phyloP scores from a whole-genome alignment of 139 green algal genomes.

The Chlorella sp. region DNA sequence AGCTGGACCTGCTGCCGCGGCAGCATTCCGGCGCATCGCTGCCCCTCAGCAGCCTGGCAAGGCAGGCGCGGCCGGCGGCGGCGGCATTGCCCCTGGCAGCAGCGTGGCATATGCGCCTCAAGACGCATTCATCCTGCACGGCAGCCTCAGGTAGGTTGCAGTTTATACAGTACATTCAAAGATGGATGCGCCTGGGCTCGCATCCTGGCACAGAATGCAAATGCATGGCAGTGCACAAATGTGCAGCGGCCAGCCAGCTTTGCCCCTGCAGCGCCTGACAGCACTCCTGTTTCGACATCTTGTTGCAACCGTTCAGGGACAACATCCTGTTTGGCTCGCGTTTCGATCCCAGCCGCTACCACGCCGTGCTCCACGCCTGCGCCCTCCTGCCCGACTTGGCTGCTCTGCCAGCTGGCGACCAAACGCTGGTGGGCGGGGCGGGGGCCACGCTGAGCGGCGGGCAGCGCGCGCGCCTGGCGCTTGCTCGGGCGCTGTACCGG shows the following conservation, averaged over 20 bases:
- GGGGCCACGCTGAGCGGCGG: constrained; percentile 65
- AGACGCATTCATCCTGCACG: constrained; percentile 70
- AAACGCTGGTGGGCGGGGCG: constrained; percentile 63
- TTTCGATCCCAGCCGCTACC: constrained; percentile 56
- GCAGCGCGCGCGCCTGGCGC: constrained; percentile 62
- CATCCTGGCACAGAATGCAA: no score
- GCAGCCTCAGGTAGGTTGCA: constrained; percentile 61
- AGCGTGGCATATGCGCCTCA: constrained; percentile 69
- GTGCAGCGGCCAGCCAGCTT: no score
- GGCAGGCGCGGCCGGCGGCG: background rate
- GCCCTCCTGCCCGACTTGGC: constrained; percentile 69
- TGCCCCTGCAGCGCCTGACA: no score
- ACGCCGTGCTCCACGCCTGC: constrained; percentile 67
- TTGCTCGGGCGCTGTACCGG: constrained; percentile 79
- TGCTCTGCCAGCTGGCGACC: constrained; percentile 62
- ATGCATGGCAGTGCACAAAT: no score
- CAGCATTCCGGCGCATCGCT: background rate
- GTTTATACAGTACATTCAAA: no score
- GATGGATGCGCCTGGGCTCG: no score
- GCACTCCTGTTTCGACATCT: no score
- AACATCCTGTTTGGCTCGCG: constrained; percentile 53
- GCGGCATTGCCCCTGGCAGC: background rate
- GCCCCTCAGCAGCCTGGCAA: background rate
- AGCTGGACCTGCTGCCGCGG: background rate
- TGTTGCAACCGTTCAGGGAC: constrained; percentile 27